Percentiles rank a stretch among this genome's conserved stretches.
These are phyloP conservation scores for Oidium heveae DNA, from an alignment of 2,329 filamentous ascomycete genomes.

Conservation along the genomic window DNA sequence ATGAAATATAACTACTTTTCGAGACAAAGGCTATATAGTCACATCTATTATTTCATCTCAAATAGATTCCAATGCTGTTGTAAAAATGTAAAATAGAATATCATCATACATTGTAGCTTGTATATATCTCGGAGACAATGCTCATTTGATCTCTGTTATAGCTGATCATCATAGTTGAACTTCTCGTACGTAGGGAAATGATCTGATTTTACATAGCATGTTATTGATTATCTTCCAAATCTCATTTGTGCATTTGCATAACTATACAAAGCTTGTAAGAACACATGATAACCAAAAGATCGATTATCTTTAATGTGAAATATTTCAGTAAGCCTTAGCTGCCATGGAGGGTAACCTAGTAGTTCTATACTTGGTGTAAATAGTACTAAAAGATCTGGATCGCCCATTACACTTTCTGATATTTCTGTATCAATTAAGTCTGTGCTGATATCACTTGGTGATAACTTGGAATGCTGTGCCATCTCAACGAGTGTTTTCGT, in stretches of 20 bases:
- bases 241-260: constrained; percentile 77
- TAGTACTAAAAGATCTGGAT: constrained; percentile 72
- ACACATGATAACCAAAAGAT: constrained; percentile 81
- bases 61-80: too few relatives aligned
- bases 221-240: constrained; percentile 18
- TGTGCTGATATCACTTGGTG: constrained; percentile 53
- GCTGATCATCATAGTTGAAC: too few relatives aligned
- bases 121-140: too few relatives aligned
- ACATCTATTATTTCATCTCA: too few relatives aligned
- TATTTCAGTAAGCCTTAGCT: constrained; percentile 82
- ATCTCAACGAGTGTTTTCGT: constrained; percentile 88
- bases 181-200: too few relatives aligned
- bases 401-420: constrained; percentile 50
- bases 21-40: too few relatives aligned
- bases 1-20: too few relatives aligned
- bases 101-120: too few relatives aligned
- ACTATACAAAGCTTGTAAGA: constrained; percentile 59
- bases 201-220: too few relatives aligned
- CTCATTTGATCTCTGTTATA: too few relatives aligned
- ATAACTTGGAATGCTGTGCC: constrained; percentile 71
- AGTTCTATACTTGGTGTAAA: constrained; percentile 68
- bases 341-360: constrained; percentile 89
- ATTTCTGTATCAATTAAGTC: constrained; percentile 82
- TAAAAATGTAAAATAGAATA: too few relatives aligned
- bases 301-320: constrained; percentile 56